Conservation (phyloP, 2,329 filamentous ascomycete genomes). For the Diaporthe destruens region DNA sequence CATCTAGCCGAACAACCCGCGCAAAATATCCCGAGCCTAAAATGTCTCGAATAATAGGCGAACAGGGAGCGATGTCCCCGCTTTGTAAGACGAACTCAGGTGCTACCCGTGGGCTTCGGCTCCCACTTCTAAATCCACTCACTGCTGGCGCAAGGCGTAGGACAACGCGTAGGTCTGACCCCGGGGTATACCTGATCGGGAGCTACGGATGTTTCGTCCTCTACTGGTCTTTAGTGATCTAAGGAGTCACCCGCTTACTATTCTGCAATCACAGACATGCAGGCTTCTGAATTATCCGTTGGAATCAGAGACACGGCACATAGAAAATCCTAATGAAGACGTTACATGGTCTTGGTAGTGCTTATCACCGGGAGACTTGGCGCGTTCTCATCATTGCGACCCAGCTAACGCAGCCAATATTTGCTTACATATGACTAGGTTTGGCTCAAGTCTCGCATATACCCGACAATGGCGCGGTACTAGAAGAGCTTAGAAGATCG, state of each 20-base stretch:
- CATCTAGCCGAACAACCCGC: background rate
- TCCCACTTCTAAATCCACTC: too few relatives aligned
- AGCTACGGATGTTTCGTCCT: background rate
- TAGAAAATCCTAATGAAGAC: conserved; percentile 2
- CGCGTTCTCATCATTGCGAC: background rate
- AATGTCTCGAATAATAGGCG: background rate
- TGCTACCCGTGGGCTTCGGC: background rate
- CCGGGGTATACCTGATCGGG: background rate
- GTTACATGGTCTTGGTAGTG: conserved; percentile 22
- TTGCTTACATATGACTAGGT: conserved; percentile 9
- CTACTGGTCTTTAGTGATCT: background rate
- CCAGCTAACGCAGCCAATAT: conserved; percentile 4
- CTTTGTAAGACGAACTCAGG: background rate
- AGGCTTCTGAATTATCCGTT: background rate
- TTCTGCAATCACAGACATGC: background rate
- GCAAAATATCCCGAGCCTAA: background rate
- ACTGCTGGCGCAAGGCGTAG: too few relatives aligned
- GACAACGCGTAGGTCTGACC: too few relatives aligned
- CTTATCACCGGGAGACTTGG: background rate
- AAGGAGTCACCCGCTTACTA: background rate
- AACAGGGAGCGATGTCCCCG: background rate
- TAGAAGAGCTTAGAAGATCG: background rate
- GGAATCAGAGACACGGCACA: conserved; percentile 9
- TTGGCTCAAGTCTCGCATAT: background rate
- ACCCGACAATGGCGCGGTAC: background rate